These are phyloP conservation scores for Crithidia bombi DNA, from an alignment of 208 protist species.

Conservation along the genomic window DNA sequence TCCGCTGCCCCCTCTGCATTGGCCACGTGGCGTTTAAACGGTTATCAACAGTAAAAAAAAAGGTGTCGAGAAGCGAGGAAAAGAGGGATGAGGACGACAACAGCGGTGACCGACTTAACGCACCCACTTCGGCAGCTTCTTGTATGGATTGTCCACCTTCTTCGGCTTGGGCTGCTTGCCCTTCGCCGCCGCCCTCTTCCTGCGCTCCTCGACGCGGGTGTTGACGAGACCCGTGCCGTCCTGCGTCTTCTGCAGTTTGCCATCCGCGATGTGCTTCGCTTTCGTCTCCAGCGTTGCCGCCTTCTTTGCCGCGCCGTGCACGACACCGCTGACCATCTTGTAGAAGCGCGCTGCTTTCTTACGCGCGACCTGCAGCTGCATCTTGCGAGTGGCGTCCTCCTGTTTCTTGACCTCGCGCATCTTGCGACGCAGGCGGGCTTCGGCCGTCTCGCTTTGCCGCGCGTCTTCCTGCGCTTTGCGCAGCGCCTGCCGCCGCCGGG, in stretches of 20 bases:
- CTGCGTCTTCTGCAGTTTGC: slow-evolving; percentile 52
- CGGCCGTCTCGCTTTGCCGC: slow-evolving; percentile 48
- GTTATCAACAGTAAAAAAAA: slow-evolving; percentile 13
- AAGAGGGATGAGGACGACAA: slow-evolving; percentile 16
- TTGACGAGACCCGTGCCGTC: slow-evolving; percentile 77
- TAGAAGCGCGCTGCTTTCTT: slow-evolving; percentile 92
- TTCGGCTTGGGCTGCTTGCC: slow-evolving; percentile 60
- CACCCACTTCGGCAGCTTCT: slow-evolving; percentile 89
- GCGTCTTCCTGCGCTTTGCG: slow-evolving; percentile 49
- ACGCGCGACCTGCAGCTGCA: slow-evolving; percentile 90
- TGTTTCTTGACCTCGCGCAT: slow-evolving; percentile 70
- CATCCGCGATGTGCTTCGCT: slow-evolving; percentile 77
- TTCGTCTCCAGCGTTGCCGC: slow-evolving; percentile 65
- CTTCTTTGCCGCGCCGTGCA: slow-evolving; percentile 66
- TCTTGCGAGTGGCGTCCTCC: slow-evolving; percentile 80
- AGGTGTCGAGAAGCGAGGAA: neutral
- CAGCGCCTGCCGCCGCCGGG: slow-evolving; percentile 67
- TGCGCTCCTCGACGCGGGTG: slow-evolving; percentile 50
- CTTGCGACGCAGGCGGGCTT: slow-evolving; percentile 69
- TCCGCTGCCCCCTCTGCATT: too few species aligned
- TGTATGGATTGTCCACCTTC: slow-evolving; percentile 85
- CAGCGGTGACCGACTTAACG: slow-evolving; percentile 34
- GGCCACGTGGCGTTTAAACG: neutral
- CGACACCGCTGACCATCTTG: slow-evolving; percentile 90
- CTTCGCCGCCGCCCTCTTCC: slow-evolving; percentile 47